phyloP scores from a whole-genome alignment of 164 flowering plant species.

The Macadamia integrifolia region DNA sequence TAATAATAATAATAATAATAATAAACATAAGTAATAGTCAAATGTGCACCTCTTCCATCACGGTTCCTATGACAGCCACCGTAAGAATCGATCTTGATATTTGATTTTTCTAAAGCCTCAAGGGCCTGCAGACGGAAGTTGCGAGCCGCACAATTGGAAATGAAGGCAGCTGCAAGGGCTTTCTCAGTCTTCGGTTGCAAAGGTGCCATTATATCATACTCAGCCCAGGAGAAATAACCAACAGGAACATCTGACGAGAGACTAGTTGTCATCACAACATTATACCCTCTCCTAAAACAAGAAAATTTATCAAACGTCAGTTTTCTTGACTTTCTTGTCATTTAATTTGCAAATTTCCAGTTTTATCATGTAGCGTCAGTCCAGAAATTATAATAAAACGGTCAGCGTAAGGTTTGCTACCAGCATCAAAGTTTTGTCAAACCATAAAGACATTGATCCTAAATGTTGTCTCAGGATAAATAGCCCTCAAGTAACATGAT shows the following conservation, averaged over 20 bases:
- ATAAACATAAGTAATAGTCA: too few species aligned
- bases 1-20: too few species aligned
- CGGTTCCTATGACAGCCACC: conserved; percentile 88
- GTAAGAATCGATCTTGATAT: conserved; percentile 81
- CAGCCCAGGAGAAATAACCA: conserved; percentile 99
- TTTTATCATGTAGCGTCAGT: too few species aligned
- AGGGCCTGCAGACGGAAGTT: conserved; percentile 91
- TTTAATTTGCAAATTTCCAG: too few species aligned
- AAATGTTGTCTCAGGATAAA: too few species aligned
- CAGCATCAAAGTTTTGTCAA: too few species aligned
- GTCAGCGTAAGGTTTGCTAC: too few species aligned
- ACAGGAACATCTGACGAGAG: conserved; percentile 99
- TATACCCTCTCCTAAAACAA: conserved; percentile 66
- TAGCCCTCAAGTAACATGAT: too few species aligned
- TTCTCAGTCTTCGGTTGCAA: conserved; percentile 76
- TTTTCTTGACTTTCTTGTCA: background rate
- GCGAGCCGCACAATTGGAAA: conserved; percentile 90
- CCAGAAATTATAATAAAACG: too few species aligned
- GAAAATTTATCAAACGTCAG: background rate
- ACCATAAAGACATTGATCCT: too few species aligned
- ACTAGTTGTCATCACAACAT: conserved; percentile 87
- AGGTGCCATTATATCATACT: conserved; percentile 97
- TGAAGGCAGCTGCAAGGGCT: conserved; percentile 94
- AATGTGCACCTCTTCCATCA: conserved; percentile 65
- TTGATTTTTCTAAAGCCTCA: conserved; percentile 54